These are phyloP conservation scores for Blastobotrys capitulatus DNA, from an alignment of 1,139 yeast genomes.

Conservation along the genomic window DNA sequence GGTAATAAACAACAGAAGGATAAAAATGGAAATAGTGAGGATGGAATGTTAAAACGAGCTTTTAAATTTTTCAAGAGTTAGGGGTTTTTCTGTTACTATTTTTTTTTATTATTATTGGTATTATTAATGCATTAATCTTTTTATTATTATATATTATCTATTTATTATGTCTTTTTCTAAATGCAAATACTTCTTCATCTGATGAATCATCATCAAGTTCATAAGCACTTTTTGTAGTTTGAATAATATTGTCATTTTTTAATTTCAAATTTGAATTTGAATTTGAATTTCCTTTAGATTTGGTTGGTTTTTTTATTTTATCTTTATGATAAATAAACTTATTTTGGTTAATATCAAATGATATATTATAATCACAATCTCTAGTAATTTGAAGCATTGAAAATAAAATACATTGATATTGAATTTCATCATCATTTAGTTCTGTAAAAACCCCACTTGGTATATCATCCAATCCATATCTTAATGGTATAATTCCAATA, in stretches of 20 bases:
- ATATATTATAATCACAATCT: not conserved
- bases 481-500: slow-evolving; percentile 12
- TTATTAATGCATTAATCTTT: too few relatives aligned
- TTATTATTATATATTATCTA: not conserved
- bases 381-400: not conserved
- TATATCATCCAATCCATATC: slow-evolving; percentile 17
- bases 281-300: too few relatives aligned
- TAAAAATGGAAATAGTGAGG: not conserved
- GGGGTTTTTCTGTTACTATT: not conserved
- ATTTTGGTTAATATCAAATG: too few relatives aligned
- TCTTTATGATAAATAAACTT: too few relatives aligned
- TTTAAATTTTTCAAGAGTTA: slow-evolving; percentile 13
- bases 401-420: slow-evolving; percentile 10
- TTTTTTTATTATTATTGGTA: not conserved
- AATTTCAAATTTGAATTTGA: too few relatives aligned
- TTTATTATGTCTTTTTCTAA: not conserved
- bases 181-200: not conserved
- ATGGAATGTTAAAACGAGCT: slow-evolving; percentile 16
- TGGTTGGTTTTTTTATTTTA: too few relatives aligned
- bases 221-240: too few relatives aligned
- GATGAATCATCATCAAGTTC: too few relatives aligned
- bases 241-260: too few relatives aligned
- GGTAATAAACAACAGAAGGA: not conserved
- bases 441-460: slow-evolving; percentile 19
- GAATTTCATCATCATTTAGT: slow-evolving; percentile 1